Evolutionary conservation across 2,329 filamentous ascomycete species (phyloP).

Genomic region (Coniella vitis): DNA sequence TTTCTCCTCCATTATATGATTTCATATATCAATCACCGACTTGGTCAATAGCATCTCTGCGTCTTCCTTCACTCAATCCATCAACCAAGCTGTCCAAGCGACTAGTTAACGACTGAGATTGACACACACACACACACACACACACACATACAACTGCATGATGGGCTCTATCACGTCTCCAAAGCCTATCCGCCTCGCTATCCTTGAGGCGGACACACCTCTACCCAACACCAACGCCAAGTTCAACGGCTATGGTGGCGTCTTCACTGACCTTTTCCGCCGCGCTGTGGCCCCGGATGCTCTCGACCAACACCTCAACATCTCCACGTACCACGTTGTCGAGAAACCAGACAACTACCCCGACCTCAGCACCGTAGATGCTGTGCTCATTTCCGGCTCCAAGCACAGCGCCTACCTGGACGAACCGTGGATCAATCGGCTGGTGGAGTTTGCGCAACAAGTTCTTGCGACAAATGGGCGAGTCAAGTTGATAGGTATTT

Average conservation of each 20-base stretch:
- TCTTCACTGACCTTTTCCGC: slow-evolving; percentile 57
- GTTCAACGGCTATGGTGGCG: slow-evolving; percentile 66
- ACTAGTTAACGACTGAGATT: too few relatives aligned
- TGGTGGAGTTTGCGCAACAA: slow-evolving; percentile 61
- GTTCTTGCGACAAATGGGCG: slow-evolving; percentile 49
- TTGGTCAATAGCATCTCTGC: too few relatives aligned
- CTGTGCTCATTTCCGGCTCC: slow-evolving; percentile 72
- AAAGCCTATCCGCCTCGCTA: slow-evolving; percentile 65
- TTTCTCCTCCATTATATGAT: too few relatives aligned
- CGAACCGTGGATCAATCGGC: slow-evolving; percentile 66
- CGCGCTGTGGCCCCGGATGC: slow-evolving; percentile 41
- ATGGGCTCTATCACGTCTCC: slow-evolving; percentile 22
- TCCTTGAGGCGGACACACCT: slow-evolving; percentile 83
- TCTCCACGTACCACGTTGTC: slow-evolving; percentile 68
- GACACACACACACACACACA: background rate
- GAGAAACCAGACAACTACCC: slow-evolving; percentile 61
- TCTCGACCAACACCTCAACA: slow-evolving; percentile 41
- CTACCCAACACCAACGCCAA: slow-evolving; percentile 54
- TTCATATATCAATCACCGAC: too few relatives aligned
- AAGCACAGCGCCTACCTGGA: slow-evolving; percentile 69
- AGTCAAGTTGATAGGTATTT: slow-evolving; percentile 70
- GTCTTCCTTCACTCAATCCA: background rate
- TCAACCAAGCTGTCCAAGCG: background rate
- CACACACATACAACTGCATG: background rate
- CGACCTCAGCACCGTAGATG: slow-evolving; percentile 66